Conservation (phyloP, 2,329 filamentous ascomycete species). For the Dothistroma pini region DNA sequence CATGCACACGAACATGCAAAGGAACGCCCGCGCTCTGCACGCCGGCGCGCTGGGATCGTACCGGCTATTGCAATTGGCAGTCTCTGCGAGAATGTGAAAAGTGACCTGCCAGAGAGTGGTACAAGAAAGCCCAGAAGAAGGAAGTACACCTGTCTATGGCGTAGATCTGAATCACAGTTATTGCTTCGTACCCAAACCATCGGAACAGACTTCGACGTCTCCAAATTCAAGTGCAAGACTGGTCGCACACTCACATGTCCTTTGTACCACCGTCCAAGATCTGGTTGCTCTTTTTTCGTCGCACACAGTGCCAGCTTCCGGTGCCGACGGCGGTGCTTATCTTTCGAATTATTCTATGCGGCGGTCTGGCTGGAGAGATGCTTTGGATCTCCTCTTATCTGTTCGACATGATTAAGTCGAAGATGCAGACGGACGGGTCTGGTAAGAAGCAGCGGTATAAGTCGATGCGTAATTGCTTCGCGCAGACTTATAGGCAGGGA, state of each 20-base stretch:
- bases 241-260: background rate
- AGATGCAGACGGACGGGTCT: slow-evolving; percentile 98
- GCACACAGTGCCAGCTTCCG: background rate
- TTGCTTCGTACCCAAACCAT: background rate
- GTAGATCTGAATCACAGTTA: background rate
- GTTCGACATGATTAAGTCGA: slow-evolving; percentile 97
- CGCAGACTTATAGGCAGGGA: slow-evolving; percentile 73
- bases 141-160: background rate
- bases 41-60: background rate
- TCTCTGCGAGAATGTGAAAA: background rate
- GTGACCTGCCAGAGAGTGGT: background rate
- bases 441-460: slow-evolving; percentile 67
- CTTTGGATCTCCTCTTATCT: slow-evolving; percentile 94
- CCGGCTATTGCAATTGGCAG: background rate
- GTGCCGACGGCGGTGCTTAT: background rate
- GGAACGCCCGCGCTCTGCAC: background rate
- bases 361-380: slow-evolving; percentile 87
- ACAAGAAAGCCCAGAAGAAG: background rate
- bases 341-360: slow-evolving; percentile 36
- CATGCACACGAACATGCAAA: background rate
- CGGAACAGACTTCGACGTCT: background rate
- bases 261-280: background rate
- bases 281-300: background rate
- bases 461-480: slow-evolving; percentile 86
- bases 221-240: background rate